Conservation (phyloP, 1,284 basidiomycete genomes). For the Schizophyllum commune region DNA sequence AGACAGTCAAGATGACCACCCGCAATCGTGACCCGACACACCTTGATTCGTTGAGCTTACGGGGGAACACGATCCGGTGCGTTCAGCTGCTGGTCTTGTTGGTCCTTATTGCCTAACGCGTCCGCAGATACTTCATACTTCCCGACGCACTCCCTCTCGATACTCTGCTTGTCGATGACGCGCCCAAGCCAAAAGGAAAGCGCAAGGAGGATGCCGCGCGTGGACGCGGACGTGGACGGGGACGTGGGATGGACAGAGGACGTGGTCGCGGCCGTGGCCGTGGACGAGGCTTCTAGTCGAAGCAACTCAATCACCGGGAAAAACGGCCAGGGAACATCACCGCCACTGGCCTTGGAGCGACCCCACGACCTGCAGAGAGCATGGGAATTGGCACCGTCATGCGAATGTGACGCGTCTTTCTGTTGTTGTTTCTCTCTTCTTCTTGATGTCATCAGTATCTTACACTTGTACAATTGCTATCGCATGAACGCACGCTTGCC, state of each 20-base stretch:
- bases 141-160: constrained; percentile 96
- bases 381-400: too few species aligned
- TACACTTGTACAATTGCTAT: not conserved
- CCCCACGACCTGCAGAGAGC: too few species aligned
- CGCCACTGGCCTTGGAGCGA: too few species aligned
- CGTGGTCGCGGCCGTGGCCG: constrained; percentile 36
- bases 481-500: not conserved
- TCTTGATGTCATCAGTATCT: not conserved
- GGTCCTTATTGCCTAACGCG: not conserved
- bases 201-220: constrained; percentile 71
- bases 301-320: not conserved
- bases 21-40: constrained; percentile 79
- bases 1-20: constrained; percentile 94
- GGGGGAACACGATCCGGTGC: constrained; percentile 82
- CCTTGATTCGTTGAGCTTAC: constrained; percentile 84
- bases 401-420: not conserved
- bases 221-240: constrained; percentile 54
- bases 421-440: not conserved
- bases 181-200: constrained; percentile 85
- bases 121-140: constrained; percentile 70
- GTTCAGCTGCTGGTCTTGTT: not conserved
- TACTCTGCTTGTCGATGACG: constrained; percentile 94
- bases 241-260: constrained; percentile 42
- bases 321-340: not conserved
- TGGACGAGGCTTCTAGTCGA: constrained; percentile 29